Evolutionary conservation across 2,329 filamentous ascomycete genomes (phyloP).

Genomic region (Chaetomiaceae sp.): DNA sequence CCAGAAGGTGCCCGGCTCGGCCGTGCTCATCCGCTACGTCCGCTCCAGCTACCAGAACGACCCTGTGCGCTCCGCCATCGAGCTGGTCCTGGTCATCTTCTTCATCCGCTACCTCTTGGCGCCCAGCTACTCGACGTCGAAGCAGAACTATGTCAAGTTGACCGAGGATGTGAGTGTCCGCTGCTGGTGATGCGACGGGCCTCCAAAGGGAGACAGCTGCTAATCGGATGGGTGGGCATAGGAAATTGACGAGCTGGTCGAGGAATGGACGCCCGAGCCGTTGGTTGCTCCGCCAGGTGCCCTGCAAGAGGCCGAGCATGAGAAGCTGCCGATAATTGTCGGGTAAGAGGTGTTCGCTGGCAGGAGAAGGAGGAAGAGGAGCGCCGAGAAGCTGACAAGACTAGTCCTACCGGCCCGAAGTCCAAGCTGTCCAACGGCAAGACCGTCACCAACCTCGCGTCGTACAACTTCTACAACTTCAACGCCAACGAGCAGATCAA

Average conservation of each 20-base stretch:
- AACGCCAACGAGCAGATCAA: constrained; percentile 88
- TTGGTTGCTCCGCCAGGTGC: constrained; percentile 69
- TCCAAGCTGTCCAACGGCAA: constrained; percentile 83
- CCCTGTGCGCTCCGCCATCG: constrained; percentile 86
- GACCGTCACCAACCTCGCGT: constrained; percentile 88
- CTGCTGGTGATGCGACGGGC: not conserved
- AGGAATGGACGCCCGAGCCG: constrained; percentile 94
- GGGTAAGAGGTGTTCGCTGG: constrained; percentile 61
- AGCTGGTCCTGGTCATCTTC: constrained; percentile 90
- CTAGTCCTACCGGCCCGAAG: constrained; percentile 81
- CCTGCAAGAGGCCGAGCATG: constrained; percentile 75
- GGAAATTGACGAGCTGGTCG: constrained; percentile 95
- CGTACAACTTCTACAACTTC: constrained; percentile 97
- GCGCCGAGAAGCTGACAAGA: not conserved
- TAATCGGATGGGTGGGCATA: constrained; percentile 16
- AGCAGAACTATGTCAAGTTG: constrained; percentile 82
- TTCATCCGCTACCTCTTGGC: constrained; percentile 89
- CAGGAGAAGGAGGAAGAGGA: not conserved
- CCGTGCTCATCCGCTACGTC: constrained; percentile 91
- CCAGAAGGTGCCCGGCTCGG: constrained; percentile 87
- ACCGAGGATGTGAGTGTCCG: constrained; percentile 63
- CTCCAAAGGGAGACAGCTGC: not conserved
- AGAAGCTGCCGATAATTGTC: constrained; percentile 80
- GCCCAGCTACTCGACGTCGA: constrained; percentile 86
- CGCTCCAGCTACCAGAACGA: constrained; percentile 97